These are phyloP conservation scores for Liriodendron chinense DNA, from an alignment of 164 flowering plant genomes.

Conservation along the genomic window DNA sequence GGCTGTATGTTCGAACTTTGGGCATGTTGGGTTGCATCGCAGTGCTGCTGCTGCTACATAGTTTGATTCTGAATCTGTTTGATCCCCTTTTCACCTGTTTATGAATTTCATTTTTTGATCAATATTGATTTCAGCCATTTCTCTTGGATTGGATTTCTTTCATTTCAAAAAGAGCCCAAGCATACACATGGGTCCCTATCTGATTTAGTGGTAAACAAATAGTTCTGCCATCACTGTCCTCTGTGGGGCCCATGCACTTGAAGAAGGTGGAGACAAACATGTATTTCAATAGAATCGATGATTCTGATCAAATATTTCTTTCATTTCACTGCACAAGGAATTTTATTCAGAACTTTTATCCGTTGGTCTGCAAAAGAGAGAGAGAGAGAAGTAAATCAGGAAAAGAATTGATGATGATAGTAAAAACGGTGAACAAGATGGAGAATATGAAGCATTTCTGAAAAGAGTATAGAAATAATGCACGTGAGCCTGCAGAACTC, in stretches of 20 bases:
- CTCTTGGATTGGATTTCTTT: neutral
- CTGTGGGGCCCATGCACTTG: neutral
- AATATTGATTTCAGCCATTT: too few relatives aligned
- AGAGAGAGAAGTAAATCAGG: too few relatives aligned
- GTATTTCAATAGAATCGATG: neutral
- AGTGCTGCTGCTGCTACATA: neutral
- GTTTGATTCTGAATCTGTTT: neutral
- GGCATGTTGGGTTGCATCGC: neutral
- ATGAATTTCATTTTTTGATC: neutral
- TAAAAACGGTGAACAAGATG: too few relatives aligned
- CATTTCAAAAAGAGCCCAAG: neutral
- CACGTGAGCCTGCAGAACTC: too few relatives aligned
- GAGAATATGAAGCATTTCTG: too few relatives aligned
- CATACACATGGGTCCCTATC: neutral
- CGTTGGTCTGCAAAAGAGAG: too few relatives aligned
- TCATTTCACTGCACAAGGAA: too few relatives aligned
- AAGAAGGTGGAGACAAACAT: neutral
- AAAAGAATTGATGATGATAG: too few relatives aligned
- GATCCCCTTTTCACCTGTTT: neutral
- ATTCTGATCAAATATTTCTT: neutral
- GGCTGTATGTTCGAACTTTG: neutral
- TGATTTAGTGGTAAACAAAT: neutral
- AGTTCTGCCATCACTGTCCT: too few relatives aligned
- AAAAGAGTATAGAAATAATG: too few relatives aligned
- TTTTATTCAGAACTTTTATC: too few relatives aligned